Evolutionary conservation across 2,329 filamentous ascomycete species (phyloP), one percentile per base, ranked within the genome.

Genomic region (Talaromyces pinophilus): DNA sequence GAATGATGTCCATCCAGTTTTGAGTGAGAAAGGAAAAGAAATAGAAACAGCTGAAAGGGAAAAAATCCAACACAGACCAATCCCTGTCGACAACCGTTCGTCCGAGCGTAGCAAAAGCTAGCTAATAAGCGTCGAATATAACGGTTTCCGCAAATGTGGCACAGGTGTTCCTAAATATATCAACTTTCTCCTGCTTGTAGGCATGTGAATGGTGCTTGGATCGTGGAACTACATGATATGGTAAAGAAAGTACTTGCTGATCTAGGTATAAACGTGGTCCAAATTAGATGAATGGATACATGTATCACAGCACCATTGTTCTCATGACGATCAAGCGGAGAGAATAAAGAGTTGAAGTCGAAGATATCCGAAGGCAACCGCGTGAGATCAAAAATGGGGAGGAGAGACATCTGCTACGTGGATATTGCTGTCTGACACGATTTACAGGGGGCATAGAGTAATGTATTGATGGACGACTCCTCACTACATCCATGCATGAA

Each of bases 141-240:
- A 57, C 30, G 54, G 33, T 13, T 57, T 40, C 11, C 19, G 33
- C 54, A 40, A 38, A 57, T 57, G 54, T 57, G 54, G 54, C 54
- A 57, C 54, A 57, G 25, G 17, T 55, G 17, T 55, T 55, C 52
- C 52, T 55, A 55, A 55, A 55, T 57, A 38, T 57, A 57, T 38
- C 30, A 8, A 54, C 6, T 17, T 54, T 8, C 15, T 30, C 22
- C 22, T 33, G 5, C 28, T 5, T 4, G 30, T 33, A 30, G 25
- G 28, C 22, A 30, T 15, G 13, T 17, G 52, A n/a, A 22, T 22
- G 17, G 52, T 55, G 52, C 17, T 33, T n/a, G 52, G 30, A 33
- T 35, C 28, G 15, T n/a, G 52, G 48, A 13, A 6, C 46, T 28
- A 50, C 8, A 25, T 48, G 25, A 33, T 33, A 55, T 22, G 46